Percentiles rank a stretch among this genome's conserved stretches.
Evolutionary conservation across 768 basidiomycete genomes (phyloP).

Genomic region (Termitomyces sp.): DNA sequence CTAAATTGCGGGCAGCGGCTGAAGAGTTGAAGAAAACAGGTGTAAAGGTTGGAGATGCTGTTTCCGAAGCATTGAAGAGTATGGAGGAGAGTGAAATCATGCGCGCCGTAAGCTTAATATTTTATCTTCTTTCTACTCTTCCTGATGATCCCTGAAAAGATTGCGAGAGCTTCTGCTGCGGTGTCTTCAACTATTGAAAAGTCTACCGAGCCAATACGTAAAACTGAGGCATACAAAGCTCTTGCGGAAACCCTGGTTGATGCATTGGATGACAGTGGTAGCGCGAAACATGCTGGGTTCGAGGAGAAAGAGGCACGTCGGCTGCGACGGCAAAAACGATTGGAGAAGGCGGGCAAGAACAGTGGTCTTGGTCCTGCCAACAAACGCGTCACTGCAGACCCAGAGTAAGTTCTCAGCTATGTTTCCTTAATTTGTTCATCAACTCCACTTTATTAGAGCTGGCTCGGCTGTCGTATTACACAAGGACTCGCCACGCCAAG

Average conservation of each 20-base stretch:
- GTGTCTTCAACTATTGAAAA: slow-evolving; percentile 83
- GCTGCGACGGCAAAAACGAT: slow-evolving; percentile 70
- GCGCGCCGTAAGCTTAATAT: slow-evolving; percentile 59
- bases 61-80: slow-evolving; percentile 83
- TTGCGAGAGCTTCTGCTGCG: slow-evolving; percentile 81
- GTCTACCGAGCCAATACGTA: slow-evolving; percentile 95
- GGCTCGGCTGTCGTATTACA: slow-evolving; percentile 83
- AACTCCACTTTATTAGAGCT: slow-evolving; percentile 51
- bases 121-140: not conserved
- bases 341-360: slow-evolving; percentile 80
- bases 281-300: slow-evolving; percentile 92
- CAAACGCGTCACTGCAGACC: slow-evolving; percentile 62
- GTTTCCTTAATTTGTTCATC: not conserved
- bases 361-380: slow-evolving; percentile 48
- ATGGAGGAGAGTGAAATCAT: slow-evolving; percentile 96
- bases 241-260: slow-evolving; percentile 87
- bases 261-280: slow-evolving; percentile 90
- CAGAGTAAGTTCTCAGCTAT: slow-evolving; percentile 57
- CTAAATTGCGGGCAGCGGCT: slow-evolving; percentile 84
- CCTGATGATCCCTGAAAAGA: slow-evolving; percentile 37
- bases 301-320: slow-evolving; percentile 93
- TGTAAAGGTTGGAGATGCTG: slow-evolving; percentile 90
- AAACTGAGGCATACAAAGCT: slow-evolving; percentile 92
- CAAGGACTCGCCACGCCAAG: slow-evolving; percentile 74
- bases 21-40: slow-evolving; percentile 90